A percentile compares a stretch with the other conserved stretches of the same genome.
Conservation (phyloP, 352 stramenopile genomes). For the Pythium volutum region DNA sequence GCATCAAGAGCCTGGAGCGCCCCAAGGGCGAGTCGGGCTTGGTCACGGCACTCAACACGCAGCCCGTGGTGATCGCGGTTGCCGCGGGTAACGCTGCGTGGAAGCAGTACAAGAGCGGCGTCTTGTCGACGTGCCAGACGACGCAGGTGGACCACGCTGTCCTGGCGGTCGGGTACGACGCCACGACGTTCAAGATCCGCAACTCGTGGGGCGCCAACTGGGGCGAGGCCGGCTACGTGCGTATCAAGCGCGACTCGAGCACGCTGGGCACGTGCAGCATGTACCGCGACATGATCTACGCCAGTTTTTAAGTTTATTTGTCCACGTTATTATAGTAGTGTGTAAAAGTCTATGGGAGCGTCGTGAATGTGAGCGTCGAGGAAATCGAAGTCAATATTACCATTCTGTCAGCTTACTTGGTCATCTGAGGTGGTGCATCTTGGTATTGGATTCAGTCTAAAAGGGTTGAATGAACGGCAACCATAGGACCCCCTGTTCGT, state of each 20-base stretch:
- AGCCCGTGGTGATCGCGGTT: conserved; percentile 93
- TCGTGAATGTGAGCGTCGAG: too few relatives aligned
- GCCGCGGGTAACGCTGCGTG: conserved; percentile 93
- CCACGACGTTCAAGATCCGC: conserved; percentile 91
- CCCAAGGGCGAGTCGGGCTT: conserved; percentile 78
- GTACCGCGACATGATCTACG: conserved; percentile 30
- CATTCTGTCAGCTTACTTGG: too few relatives aligned
- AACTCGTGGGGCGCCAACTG: conserved; percentile 97
- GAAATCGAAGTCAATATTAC: too few relatives aligned
- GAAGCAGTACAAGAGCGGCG: conserved; percentile 95
- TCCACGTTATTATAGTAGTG: too few relatives aligned
- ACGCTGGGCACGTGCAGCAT: conserved; percentile 36
- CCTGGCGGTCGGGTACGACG: conserved; percentile 94
- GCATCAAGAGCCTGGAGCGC: conserved; percentile 39
- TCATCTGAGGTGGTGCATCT: too few relatives aligned
- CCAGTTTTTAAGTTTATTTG: conserved; percentile 27
- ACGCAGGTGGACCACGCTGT: conserved; percentile 91
- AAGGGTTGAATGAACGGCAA: too few relatives aligned
- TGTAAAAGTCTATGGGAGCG: too few relatives aligned
- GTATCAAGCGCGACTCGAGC: conserved; percentile 68
- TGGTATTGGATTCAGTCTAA: too few relatives aligned
- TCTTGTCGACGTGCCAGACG: neutral
- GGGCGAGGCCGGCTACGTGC: conserved; percentile 95
- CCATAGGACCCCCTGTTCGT: too few relatives aligned
- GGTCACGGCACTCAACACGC: conserved; percentile 80